Conservation (phyloP, 768 basidiomycete species). For the Lanmaoa pseudosensibilis region DNA sequence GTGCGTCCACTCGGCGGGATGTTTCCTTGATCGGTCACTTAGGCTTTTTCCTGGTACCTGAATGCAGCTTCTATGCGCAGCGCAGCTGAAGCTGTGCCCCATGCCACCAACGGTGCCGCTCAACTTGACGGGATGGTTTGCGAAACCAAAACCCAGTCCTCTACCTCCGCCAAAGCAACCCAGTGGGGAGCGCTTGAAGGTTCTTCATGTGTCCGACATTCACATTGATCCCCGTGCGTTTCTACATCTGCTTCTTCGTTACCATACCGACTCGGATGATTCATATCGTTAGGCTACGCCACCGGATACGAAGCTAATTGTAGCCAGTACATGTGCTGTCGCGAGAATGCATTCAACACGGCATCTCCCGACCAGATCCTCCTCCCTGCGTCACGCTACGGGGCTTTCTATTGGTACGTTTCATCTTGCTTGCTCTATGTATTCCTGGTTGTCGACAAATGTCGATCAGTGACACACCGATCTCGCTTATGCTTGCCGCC, state of each 20-base stretch:
- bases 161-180: conserved; percentile 42
- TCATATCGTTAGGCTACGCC: conserved; percentile 49
- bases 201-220: conserved; percentile 50
- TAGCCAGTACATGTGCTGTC: conserved; percentile 61
- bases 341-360: conserved; percentile 47
- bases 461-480: conserved; percentile 53
- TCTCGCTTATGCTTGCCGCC: conserved; percentile 55
- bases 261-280: not conserved
- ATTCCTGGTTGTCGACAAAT: not conserved
- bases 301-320: conserved; percentile 74
- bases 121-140: conserved; percentile 49
- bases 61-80: conserved; percentile 36
- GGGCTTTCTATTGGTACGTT: conserved; percentile 34
- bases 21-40: not conserved
- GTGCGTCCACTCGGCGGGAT: conserved; percentile 18
- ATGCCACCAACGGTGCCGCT: conserved; percentile 42
- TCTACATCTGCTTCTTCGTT: not conserved
- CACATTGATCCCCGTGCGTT: conserved; percentile 51
- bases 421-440: not conserved
- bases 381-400: conserved; percentile 63
- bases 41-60: not conserved
- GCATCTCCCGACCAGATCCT: conserved; percentile 48
- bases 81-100: conserved; percentile 37
- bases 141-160: conserved; percentile 50
- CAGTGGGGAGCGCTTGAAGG: conserved; percentile 47